These are phyloP conservation scores for Oehlia diaphana DNA, from an alignment of 192 early-diverging fungal species.

Conservation along the genomic window DNA sequence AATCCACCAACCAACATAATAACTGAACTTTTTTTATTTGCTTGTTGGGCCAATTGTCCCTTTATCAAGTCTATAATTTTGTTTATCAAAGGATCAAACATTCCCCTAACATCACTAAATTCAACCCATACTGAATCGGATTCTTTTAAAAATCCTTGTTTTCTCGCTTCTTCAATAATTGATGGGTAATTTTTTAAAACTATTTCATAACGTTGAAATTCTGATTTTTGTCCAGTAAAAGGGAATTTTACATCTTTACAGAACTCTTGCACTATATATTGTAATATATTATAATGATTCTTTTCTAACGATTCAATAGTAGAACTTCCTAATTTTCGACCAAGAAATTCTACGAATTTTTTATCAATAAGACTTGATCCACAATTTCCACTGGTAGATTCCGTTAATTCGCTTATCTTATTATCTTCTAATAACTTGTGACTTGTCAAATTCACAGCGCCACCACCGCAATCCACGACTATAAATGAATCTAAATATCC, in stretches of 20 bases:
- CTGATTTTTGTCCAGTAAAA: neutral
- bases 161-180: neutral
- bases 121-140: neutral
- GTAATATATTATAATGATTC: neutral
- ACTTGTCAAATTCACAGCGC: neutral
- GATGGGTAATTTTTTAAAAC: neutral
- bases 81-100: conserved; percentile 57
- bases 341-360: neutral
- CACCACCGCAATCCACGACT: neutral
- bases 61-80: conserved; percentile 52
- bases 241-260: neutral
- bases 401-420: neutral
- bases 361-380: neutral
- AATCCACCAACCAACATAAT: conserved; percentile 51
- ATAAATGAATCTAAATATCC: neutral
- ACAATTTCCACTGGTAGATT: neutral
- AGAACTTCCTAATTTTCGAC: neutral
- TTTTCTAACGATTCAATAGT: neutral
- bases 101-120: conserved; percentile 12
- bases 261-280: neutral
- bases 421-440: neutral
- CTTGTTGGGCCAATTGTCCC: conserved; percentile 46
- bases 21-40: conserved; percentile 32
- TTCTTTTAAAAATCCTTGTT: neutral
- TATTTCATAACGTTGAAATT: neutral